Percentiles rank a stretch among this genome's conserved stretches.
Conservation (phyloP, 768 basidiomycete species). For the Suillus tomentosus region DNA sequence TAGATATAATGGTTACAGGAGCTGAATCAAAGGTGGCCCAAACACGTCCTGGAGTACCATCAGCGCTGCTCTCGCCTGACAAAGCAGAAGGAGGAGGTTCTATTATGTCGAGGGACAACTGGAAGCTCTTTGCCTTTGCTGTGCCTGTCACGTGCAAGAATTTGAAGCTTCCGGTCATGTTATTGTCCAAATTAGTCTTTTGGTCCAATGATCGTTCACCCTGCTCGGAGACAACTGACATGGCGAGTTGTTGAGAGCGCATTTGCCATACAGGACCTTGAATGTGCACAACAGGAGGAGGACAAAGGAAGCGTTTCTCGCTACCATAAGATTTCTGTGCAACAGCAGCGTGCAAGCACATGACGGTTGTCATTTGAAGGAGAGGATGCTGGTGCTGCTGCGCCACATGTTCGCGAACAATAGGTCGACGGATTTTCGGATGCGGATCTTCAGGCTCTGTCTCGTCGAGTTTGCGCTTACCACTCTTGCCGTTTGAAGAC, state of each 20-base stretch:
- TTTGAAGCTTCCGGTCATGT: conserved; percentile 88
- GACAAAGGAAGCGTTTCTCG: conserved; percentile 93
- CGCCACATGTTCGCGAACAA: conserved; percentile 79
- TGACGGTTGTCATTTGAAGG: conserved; percentile 88
- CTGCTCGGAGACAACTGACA: conserved; percentile 83
- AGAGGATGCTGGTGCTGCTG: conserved; percentile 52
- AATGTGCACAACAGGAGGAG: conserved; percentile 91
- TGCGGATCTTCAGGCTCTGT: conserved; percentile 63
- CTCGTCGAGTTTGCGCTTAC: conserved; percentile 76
- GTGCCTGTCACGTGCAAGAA: conserved; percentile 88
- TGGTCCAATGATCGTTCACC: conserved; percentile 86
- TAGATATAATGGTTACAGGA: conserved; percentile 93
- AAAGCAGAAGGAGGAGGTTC: conserved; percentile 64
- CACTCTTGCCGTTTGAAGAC: conserved; percentile 42
- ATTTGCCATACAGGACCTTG: conserved; percentile 87
- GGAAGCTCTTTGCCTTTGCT: conserved; percentile 88
- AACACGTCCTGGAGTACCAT: conserved; percentile 55
- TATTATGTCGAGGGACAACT: conserved; percentile 81
- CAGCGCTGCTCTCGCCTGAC: conserved; percentile 37
- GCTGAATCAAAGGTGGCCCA: conserved; percentile 94
- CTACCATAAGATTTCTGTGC: conserved; percentile 96
- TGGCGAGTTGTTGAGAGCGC: conserved; percentile 77
- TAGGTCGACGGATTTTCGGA: conserved; percentile 80
- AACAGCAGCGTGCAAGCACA: conserved; percentile 89
- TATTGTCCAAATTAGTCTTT: conserved; percentile 79